These are phyloP conservation scores for Apophysomyces variabilis DNA, from an alignment of 371 early-diverging fungal species.

Conservation along the genomic window DNA sequence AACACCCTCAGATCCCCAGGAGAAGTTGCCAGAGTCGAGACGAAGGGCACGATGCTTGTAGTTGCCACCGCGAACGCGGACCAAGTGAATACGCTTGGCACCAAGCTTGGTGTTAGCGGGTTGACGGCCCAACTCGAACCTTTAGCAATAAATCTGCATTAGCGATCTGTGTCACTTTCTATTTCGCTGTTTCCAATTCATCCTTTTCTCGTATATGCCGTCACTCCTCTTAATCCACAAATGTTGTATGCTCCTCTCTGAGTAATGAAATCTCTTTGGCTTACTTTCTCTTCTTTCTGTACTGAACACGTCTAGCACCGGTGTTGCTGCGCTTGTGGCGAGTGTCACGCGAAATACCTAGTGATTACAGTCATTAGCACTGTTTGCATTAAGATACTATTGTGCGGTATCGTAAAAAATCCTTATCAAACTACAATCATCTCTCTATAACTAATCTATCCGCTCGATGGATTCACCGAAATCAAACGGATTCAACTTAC, in stretches of 20 bases:
- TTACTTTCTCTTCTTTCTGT: constrained; percentile 95
- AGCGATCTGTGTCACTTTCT: constrained; percentile 6
- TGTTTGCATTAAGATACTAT: not conserved
- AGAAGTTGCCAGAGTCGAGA: constrained; percentile 97
- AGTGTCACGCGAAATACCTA: constrained; percentile 96
- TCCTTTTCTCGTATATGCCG: not conserved
- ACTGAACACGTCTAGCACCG: constrained; percentile 98
- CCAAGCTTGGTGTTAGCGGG: constrained; percentile 98
- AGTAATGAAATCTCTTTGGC: constrained; percentile 10
- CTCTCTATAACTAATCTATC: constrained; percentile 20
- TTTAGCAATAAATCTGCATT: constrained; percentile 32
- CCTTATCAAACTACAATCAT: not conserved
- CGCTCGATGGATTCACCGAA: constrained; percentile 12
- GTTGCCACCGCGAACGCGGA: constrained; percentile 99
- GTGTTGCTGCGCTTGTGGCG: constrained; percentile 98
- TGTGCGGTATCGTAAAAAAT: not conserved
- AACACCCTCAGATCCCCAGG: constrained; percentile 95
- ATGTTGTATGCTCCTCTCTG: not conserved
- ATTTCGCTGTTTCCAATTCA: not conserved
- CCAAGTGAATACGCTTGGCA: constrained; percentile 89
- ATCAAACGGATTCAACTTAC: constrained; percentile 14
- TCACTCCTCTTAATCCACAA: not conserved
- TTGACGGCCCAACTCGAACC: constrained; percentile 98
- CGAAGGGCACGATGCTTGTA: constrained; percentile 98
- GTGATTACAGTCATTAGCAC: constrained; percentile 3